phyloP scores from a whole-genome alignment of 2,329 filamentous ascomycete genomes.

The Pseudogymnoascus sp. region DNA sequence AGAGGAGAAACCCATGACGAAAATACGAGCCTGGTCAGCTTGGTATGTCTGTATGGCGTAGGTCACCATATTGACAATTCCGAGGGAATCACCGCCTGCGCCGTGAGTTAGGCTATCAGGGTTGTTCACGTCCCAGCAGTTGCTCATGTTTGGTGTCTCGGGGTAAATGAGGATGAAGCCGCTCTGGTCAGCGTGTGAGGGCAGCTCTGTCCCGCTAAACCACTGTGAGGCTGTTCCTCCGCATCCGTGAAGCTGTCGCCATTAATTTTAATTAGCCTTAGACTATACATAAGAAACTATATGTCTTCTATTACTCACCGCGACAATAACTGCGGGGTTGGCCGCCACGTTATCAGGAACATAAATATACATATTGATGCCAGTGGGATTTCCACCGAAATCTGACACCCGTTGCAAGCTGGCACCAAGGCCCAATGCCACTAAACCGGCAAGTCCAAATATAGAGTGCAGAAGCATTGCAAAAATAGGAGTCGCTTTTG shows the following conservation, averaged over 20 bases:
- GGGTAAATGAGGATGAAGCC: constrained; percentile 54
- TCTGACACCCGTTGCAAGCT: constrained; percentile 27
- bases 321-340: constrained; percentile 46
- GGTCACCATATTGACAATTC: constrained; percentile 49
- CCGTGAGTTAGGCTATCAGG: too few relatives aligned
- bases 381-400: constrained; percentile 35
- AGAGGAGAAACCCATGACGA: constrained; percentile 38
- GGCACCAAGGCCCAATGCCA: neutral
- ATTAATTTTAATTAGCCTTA: neutral
- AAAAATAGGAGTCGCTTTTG: neutral
- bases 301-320: constrained; percentile 27
- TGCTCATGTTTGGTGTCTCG: constrained; percentile 41
- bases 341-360: constrained; percentile 37
- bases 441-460: neutral
- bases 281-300: neutral
- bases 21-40: constrained; percentile 40
- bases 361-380: constrained; percentile 39
- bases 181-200: constrained; percentile 41
- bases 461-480: neutral
- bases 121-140: constrained; percentile 51
- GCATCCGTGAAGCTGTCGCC: constrained; percentile 42
- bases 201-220: constrained; percentile 45
- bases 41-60: constrained; percentile 43
- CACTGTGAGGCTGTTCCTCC: constrained; percentile 43
- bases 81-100: constrained; percentile 34